Percentiles rank a stretch among this genome's conserved stretches.
These are phyloP conservation scores for Yarrowia galli DNA, from an alignment of 1,139 yeast genomes.

Conservation along the genomic window DNA sequence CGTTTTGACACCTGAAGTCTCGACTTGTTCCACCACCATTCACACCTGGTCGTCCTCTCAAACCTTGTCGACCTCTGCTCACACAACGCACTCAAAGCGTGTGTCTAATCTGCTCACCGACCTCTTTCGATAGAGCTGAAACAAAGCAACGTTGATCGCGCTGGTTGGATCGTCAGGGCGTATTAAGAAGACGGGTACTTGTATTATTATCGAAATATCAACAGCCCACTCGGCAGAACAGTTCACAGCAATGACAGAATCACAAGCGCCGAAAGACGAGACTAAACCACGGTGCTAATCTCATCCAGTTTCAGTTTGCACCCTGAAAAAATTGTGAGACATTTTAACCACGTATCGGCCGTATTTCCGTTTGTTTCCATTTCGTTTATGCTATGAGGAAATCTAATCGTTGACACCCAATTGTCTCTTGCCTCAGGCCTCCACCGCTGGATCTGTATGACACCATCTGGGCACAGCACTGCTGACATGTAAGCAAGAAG, in stretches of 20 bases:
- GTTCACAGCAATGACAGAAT: too few relatives aligned
- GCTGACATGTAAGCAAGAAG: conserved; percentile 12
- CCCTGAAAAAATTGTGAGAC: conserved; percentile 11
- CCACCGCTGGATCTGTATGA: not conserved
- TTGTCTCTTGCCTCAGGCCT: not conserved
- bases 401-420: not conserved
- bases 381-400: not conserved
- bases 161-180: conserved; percentile 16
- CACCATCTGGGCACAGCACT: not conserved
- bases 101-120: not conserved
- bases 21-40: too few relatives aligned
- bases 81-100: not conserved
- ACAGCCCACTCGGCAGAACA: too few relatives aligned
- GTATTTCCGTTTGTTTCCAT: conserved; percentile 14
- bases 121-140: conserved; percentile 1
- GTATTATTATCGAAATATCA: not conserved
- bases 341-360: not conserved
- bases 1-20: not conserved
- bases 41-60: too few relatives aligned
- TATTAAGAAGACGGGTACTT: not conserved
- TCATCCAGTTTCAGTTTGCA: not conserved
- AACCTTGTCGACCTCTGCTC: not conserved
- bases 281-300: not conserved
- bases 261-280: too few relatives aligned
- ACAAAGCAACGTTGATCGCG: conserved; percentile 5